Conservation (phyloP, 2,329 filamentous ascomycete species). For the Cladophialophora exuberans region DNA sequence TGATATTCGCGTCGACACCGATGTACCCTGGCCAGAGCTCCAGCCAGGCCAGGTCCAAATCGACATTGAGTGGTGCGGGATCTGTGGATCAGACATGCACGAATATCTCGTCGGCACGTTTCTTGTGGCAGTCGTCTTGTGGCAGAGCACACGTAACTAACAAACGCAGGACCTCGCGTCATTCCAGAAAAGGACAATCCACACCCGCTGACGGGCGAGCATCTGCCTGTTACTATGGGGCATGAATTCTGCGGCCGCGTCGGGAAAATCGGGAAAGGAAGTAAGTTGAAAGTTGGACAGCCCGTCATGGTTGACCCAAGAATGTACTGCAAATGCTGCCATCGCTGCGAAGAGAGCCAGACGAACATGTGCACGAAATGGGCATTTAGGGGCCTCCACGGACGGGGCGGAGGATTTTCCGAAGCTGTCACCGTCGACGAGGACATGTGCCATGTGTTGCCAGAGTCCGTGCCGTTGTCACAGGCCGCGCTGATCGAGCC, state of each 20-base stretch:
- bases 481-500: slow-evolving; percentile 21
- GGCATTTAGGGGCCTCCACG: slow-evolving; percentile 9
- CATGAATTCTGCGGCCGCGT: slow-evolving; percentile 18
- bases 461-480: slow-evolving; percentile 7
- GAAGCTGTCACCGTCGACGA: slow-evolving; percentile 37
- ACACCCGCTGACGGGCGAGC: slow-evolving; percentile 8
- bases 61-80: slow-evolving; percentile 20
- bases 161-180: not conserved
- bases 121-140: no score
- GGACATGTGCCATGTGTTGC: slow-evolving; percentile 38
- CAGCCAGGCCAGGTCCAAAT: slow-evolving; percentile 18
- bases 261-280: not conserved
- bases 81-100: slow-evolving; percentile 15
- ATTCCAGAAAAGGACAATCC: not conserved
- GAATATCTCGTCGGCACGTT: slow-evolving; percentile 28
- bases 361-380: slow-evolving; percentile 5
- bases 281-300: not conserved
- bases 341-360: not conserved
- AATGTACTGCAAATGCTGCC: slow-evolving; percentile 5
- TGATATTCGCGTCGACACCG: slow-evolving; percentile 8
- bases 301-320: slow-evolving; percentile 14
- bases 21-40: slow-evolving; percentile 2
- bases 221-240: slow-evolving; percentile 2
- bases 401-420: not conserved
- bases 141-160: not conserved